Evolutionary conservation across 306 rosid genomes (phyloP), one percentile per base, ranked within the genome.

Genomic region (Astragalus membranaceus): DNA sequence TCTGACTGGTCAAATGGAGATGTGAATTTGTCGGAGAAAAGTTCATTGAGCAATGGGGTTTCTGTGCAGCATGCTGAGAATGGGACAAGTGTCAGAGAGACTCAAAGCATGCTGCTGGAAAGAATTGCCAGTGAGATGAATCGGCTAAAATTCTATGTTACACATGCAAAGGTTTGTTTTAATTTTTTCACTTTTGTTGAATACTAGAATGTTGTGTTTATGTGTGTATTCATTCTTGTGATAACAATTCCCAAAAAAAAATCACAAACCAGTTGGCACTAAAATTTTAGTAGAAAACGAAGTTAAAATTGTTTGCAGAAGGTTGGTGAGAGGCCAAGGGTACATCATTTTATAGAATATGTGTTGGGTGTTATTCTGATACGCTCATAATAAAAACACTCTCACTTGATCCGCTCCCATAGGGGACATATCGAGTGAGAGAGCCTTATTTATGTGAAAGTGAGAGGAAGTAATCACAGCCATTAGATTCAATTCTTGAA

Each of bases 121-220:
- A 89, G 97, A 82, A 91, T 95, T 47, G 96, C 99, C 47, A 89
- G 96, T 49, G 97, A 95, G 85, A 95, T 91, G 99, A 95, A 95
- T 79, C 80, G 96, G 36, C 86, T 95, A 46, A 95, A 86, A 81
- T 91, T 91, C 86, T 95, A 95, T 69, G 80, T 91, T n/a, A 87
- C 97, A 66, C 95, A 89, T 66, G 97, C 97, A 42, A 89, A 91
- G 99, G 99, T 94, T 86, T 71, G 84, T 72, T 86, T 81, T 81
- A 67, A 53, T 62, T 78, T 69, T 67, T 69, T 49, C 53, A 35
- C 56, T 32, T 50, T 26, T 64, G 8, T 67, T 48, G 41, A 8
- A 29, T 70, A 63, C 53, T 68, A 35, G 42, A 9, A 14, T 73
- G 64, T 48, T 73, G 5, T 43, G 32, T 68, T 42, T 41, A 8